Base-by-base conservation (phyloP, 2,329 filamentous ascomycete species). In the Paecilomyces variotii region DNA sequence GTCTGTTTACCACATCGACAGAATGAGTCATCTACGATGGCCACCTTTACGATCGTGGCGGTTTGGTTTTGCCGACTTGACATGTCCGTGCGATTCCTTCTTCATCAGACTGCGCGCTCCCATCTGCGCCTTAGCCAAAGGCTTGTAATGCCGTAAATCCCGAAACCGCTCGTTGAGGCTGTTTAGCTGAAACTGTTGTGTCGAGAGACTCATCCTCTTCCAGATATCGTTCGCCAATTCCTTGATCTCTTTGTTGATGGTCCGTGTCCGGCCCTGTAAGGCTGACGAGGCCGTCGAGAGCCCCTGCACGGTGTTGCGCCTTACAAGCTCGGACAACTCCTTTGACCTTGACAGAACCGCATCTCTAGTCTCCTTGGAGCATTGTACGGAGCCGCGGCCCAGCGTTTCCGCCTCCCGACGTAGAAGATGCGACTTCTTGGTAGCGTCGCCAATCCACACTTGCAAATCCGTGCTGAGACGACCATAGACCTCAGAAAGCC, bases 391-490 rank as follows among this genome's bases (percentile, higher is more conserved):
- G 24, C 69, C 65, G 50, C 58, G 65, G 14, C 63, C 61, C 24
- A 73, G 57, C 24, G 57, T 53, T 27, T 70, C 66, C 14, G 67
- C 68, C 59, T 75, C 68, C 25, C 62, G 61, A 51, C 67, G 70
- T 27, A 76, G 55, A 50, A 65, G 55, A 60, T 76, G 70, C 11
- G 73, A 68, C 57, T 65, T 67, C 57, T 69, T 72, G 50, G 74
- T 70, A 27, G 71, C 69, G 63, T 75, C 71, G 12, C 69, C 73
- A 61, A 76, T 63, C 50, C 72, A 63, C 9, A 71, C 65, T 58
- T 76, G 73, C 3, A 78, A 55, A 61, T 76, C 74, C 26, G 69
- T 73, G 32, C 64, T 71, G 26, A 77, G 60, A 56, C 73, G 74
- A 54, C 64, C 66, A 56, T 73, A 77, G 11, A 70, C 70, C 52